Evolutionary conservation across 2,329 filamentous ascomycete genomes (phyloP).

Genomic region (Ilyonectria robusta): DNA sequence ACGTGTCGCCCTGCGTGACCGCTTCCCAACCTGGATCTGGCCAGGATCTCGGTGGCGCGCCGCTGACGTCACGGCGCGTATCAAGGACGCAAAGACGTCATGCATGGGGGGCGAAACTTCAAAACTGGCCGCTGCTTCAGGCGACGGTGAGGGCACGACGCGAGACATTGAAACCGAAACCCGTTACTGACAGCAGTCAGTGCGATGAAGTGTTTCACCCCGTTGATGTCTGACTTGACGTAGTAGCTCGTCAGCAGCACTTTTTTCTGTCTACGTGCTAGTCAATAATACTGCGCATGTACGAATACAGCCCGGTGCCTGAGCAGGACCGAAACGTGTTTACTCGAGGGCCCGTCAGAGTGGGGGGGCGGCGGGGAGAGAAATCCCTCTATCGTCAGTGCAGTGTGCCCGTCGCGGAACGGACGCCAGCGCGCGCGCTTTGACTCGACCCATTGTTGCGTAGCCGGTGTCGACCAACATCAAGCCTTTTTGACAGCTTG

Average conservation of each 20-base stretch:
- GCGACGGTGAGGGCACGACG: constrained; percentile 35
- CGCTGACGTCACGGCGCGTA: constrained; percentile 47
- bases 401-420: constrained; percentile 7
- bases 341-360: constrained; percentile 8
- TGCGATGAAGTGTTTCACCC: not conserved
- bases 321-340: constrained; percentile 12
- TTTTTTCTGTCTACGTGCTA: not conserved
- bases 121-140: constrained; percentile 43
- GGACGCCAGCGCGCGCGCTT: not conserved
- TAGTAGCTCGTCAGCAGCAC: not conserved
- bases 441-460: constrained; percentile 15
- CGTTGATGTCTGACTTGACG: not conserved
- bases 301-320: constrained; percentile 3
- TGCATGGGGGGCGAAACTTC: constrained; percentile 35
- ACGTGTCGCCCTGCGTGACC: constrained; percentile 45
- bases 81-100: constrained; percentile 44
- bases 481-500: not conserved
- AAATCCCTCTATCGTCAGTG: constrained; percentile 9
- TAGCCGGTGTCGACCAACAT: constrained; percentile 2
- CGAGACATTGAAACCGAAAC: constrained; percentile 28
- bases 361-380: constrained; percentile 1
- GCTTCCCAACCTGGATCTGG: constrained; percentile 49
- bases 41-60: constrained; percentile 48
- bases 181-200: constrained; percentile 5
- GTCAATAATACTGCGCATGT: not conserved